These are phyloP conservation scores for Fusarium sp. DNA, from an alignment of 2,329 filamentous ascomycete species.

Conservation along the genomic window DNA sequence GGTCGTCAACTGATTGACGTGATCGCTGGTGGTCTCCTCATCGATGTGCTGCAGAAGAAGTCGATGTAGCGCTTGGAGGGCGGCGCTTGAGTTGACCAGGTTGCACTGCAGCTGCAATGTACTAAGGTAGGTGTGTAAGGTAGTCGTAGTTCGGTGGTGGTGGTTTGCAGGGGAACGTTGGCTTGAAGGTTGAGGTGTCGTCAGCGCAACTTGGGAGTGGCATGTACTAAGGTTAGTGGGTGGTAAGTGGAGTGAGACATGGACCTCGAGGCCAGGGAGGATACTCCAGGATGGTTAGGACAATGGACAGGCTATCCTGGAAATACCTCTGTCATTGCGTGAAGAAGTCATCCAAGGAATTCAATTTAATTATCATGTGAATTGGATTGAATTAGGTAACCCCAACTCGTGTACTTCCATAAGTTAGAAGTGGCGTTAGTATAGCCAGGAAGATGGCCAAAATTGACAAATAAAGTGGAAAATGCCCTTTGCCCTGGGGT, in stretches of 20 bases:
- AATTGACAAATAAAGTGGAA: neutral
- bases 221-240: slow-evolving; percentile 23
- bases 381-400: neutral
- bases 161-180: slow-evolving; percentile 16
- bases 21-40: slow-evolving; percentile 33
- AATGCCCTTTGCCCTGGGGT: neutral
- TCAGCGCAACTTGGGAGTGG: slow-evolving; percentile 26
- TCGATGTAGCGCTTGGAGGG: neutral
- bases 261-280: neutral
- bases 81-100: neutral
- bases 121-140: neutral
- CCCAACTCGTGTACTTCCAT: neutral
- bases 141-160: slow-evolving; percentile 3
- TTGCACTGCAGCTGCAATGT: neutral
- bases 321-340: neutral
- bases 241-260: slow-evolving; percentile 15
- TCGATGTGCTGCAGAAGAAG: slow-evolving; percentile 12
- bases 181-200: slow-evolving; percentile 30
- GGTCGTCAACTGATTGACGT: slow-evolving; percentile 39
- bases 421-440: neutral
- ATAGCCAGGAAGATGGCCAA: neutral
- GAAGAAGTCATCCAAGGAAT: neutral
- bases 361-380: neutral
- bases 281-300: neutral
- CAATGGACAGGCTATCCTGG: neutral